Evolutionary conservation across 208 protist genomes (phyloP), one percentile per base, ranked within the genome.

Genomic region (Wallacemonas rigidus): DNA sequence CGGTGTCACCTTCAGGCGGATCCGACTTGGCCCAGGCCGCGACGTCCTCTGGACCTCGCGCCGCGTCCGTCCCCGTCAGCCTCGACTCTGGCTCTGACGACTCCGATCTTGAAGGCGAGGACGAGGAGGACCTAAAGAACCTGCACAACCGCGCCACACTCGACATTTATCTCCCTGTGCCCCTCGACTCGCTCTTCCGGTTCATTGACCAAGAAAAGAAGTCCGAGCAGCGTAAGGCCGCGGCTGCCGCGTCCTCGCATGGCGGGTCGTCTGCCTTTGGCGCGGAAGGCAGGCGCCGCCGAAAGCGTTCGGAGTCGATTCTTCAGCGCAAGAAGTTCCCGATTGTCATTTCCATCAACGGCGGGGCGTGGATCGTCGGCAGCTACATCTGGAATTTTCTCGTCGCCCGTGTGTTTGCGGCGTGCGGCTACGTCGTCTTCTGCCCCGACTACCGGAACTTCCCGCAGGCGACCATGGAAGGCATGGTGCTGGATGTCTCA

Each of bases 361-460:
- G 90, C 65, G 90, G 90, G 12, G 90, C 90, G 43, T 95, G 90
- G 88, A 93, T 95, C 69, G 72, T 95, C 9, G 90, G 90, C 1
- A 80, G 71, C 72, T 81, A 90, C 62, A 72, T 91, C 2, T 95
- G 90, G 88, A 88, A 81, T 65, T 83, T 81, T 70, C 67, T 95
- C 11, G 36, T 95, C 11, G 86, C 86, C 2, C 85, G 86, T 9
- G 67, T 95, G 50, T 74, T 95, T 26, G 71, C 88, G 4, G 83
- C 88, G 40, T 78, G 85, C 43, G 88, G 85, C 35, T 82, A 85
- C 73, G 56, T 87, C 44, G 79, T 95, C 12, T 95, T 97, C 80
- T 93, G 87, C 77, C 93, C 93, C 8, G 93, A 97, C 87, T 97
- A 97, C 80, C 90, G 93, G 63, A 97, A 97, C 85, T 97, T 95